Base-by-base conservation (phyloP, 495 filamentous ascomycete species). In the Trichoderma reesei region DNA sequence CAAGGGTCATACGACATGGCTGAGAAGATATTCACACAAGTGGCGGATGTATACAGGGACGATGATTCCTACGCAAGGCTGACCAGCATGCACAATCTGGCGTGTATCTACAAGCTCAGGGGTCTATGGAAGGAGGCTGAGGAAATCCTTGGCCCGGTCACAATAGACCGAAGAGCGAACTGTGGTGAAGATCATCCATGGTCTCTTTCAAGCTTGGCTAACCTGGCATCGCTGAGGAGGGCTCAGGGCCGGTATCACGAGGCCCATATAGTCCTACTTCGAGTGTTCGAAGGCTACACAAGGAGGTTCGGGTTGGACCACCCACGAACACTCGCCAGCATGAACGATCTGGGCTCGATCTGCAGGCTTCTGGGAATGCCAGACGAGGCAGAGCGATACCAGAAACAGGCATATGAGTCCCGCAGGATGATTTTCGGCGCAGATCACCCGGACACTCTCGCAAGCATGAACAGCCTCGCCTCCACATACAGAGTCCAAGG, bases 61-160 rank as follows among this genome's bases (percentile, higher is more conserved):
- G 71, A 79, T 74, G 68, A 71, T 14, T 6, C 64, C 13, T 44
- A 26, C 16, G 0, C 38, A 39, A 80, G 73, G 18, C 63, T 68
- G 56, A 41, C 14, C 33, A 68, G 64, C 16, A 67, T 62, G 60
- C 26, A 18, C 41, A 67, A 63, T 11, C 68, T 72, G 60, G 69
- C 46, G n/a, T 56, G 64, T 18, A 72, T 67, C 48, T 76, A 74
- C 51, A 16, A 26, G 11, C 59, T 68, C 54, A 72, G 75, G 65
- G 76, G 74, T 39, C 70, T 71, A 16, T 77, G 64, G 67, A 63
- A 73, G 31, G 71, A 80, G 44, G 78, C 76, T 5, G 73, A 77
- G 60, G 16, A 62, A 48, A 65, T 82, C 9, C n/a, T 68, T 3
- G 59, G 67, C 16, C 68, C 72, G 60, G 71, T 71, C 8, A 18